Evolutionary conservation across 495 filamentous ascomycete species (phyloP).

Genomic region (Hyaloscypha finlandica): DNA sequence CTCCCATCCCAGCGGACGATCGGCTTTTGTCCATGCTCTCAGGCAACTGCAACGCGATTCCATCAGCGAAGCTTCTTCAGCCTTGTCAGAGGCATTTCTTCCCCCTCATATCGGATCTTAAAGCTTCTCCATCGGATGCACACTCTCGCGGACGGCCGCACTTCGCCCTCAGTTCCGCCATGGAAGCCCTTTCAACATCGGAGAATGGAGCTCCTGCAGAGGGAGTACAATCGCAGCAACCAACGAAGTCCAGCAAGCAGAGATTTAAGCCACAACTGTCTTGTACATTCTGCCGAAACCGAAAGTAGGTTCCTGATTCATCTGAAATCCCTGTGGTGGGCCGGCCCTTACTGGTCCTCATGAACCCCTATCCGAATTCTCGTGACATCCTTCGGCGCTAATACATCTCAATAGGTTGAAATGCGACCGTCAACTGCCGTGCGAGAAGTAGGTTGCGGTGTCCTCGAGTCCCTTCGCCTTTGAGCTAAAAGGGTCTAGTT

Average conservation of each 20-base stretch:
- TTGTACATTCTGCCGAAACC: constrained; percentile 25
- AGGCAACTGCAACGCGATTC: neutral
- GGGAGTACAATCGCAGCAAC: neutral
- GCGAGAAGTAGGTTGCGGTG: constrained; percentile 2
- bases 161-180: neutral
- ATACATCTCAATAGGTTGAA: constrained; percentile 26
- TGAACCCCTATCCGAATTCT: neutral
- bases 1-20: neutral
- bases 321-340: neutral
- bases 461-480: neutral
- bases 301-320: constrained; percentile 21
- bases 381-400: neutral
- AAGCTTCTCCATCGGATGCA: neutral
- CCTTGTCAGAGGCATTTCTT: neutral
- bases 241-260: constrained; percentile 20
- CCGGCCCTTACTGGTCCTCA: neutral
- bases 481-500: constrained; percentile 27
- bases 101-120: neutral
- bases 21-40: neutral
- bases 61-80: neutral
- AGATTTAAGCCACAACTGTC: constrained; percentile 31
- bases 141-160: neutral
- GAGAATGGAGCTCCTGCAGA: neutral
- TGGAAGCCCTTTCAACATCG: neutral
- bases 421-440: constrained; percentile 28